Percentiles rank a stretch among this genome's conserved stretches.
Evolutionary conservation across 345 rosid species (phyloP).

Genomic region (Pistacia atlantica): DNA sequence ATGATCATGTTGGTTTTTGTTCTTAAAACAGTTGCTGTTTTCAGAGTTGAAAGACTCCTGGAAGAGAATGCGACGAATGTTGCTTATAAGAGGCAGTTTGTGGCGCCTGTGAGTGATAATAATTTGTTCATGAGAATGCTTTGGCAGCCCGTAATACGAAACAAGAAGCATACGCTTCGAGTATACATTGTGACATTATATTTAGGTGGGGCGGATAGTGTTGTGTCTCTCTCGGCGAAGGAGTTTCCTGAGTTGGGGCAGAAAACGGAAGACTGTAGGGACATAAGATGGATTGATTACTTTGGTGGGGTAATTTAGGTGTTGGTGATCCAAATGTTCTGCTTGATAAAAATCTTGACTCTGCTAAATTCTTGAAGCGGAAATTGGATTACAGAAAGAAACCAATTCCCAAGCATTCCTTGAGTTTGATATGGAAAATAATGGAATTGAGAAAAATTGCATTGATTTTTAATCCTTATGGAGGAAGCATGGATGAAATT

Average conservation of each 20-base stretch:
- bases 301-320: slow-evolving; percentile 39
- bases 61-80: slow-evolving; percentile 47
- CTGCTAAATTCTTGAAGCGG: slow-evolving; percentile 38
- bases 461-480: slow-evolving; percentile 54
- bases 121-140: slow-evolving; percentile 50
- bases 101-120: slow-evolving; percentile 32
- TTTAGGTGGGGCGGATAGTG: slow-evolving; percentile 36
- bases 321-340: neutral
- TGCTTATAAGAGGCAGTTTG: slow-evolving; percentile 47
- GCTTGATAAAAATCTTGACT: slow-evolving; percentile 30
- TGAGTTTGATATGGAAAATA: slow-evolving; percentile 46
- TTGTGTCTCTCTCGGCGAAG: slow-evolving; percentile 28
- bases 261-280: slow-evolving; percentile 39
- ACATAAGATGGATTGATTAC: slow-evolving; percentile 58
- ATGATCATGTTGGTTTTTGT: slow-evolving; percentile 51
- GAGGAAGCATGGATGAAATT: slow-evolving; percentile 64
- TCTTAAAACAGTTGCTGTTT: slow-evolving; percentile 52
- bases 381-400: slow-evolving; percentile 70
- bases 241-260: slow-evolving; percentile 54
- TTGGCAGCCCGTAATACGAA: slow-evolving; percentile 19
- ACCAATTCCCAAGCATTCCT: slow-evolving; percentile 36
- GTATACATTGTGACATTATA: slow-evolving; percentile 23
- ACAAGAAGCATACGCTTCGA: slow-evolving; percentile 23
- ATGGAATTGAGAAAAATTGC: slow-evolving; percentile 33
- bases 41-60: slow-evolving; percentile 31